These are phyloP conservation scores for Hygrophila difformis DNA, from an alignment of 257 asterid species.

Conservation along the genomic window DNA sequence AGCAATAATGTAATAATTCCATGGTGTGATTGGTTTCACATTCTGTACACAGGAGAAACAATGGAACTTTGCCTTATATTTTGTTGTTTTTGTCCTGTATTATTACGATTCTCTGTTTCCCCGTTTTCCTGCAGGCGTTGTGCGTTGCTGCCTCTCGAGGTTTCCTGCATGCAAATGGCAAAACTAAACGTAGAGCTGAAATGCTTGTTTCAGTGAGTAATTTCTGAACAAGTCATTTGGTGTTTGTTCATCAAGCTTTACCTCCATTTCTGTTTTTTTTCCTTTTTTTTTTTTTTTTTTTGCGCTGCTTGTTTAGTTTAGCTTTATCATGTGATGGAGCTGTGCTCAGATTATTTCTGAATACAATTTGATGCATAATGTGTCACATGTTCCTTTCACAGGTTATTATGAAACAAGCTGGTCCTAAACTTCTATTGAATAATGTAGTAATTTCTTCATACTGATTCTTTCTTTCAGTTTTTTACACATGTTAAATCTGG, in stretches of 20 bases:
- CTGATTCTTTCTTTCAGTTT: too few relatives aligned
- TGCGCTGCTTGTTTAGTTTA: background rate
- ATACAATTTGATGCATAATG: background rate
- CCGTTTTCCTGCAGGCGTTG: conserved; percentile 48
- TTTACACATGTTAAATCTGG: background rate
- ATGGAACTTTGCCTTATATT: too few relatives aligned
- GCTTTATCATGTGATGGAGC: conserved; percentile 11
- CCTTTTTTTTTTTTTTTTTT: too few relatives aligned
- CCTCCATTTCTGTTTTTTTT: background rate
- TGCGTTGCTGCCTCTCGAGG: conserved; percentile 58
- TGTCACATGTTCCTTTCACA: conserved; percentile 22
- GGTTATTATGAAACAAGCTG: conserved; percentile 94
- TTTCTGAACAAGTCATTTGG: conserved; percentile 17
- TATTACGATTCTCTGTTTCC: background rate
- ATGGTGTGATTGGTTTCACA: too few relatives aligned
- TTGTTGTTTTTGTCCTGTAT: too few relatives aligned
- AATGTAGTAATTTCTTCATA: conserved; percentile 39
- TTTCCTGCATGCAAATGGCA: conserved; percentile 71
- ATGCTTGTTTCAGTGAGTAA: conserved; percentile 87
- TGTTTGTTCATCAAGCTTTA: conserved; percentile 9
- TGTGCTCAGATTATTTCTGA: conserved; percentile 2
- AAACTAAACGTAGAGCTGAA: conserved; percentile 74
- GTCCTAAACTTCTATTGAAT: conserved; percentile 84
- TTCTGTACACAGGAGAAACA: too few relatives aligned
- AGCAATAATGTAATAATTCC: too few relatives aligned